Evolutionary conservation across 208 protist genomes (phyloP).

Genomic region (Entamoeba moshkovskii): DNA sequence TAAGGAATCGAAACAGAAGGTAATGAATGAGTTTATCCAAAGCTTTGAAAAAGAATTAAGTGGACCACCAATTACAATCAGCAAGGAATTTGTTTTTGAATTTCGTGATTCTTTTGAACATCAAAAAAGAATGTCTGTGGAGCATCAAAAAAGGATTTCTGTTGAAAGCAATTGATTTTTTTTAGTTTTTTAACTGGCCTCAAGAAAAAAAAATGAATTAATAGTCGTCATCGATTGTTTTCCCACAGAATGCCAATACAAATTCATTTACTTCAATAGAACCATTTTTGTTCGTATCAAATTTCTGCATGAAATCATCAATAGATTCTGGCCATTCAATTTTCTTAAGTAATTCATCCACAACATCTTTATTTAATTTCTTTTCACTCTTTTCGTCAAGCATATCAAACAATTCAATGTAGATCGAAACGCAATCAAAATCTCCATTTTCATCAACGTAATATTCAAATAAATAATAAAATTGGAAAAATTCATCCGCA

Average conservation of each 20-base stretch:
- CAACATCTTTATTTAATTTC: neutral
- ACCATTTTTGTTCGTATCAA: neutral
- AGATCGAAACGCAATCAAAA: neutral
- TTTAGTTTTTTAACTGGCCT: neutral
- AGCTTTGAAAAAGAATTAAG: too few relatives aligned
- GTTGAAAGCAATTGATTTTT: too few relatives aligned
- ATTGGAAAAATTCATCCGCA: neutral
- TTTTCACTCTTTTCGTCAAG: neutral
- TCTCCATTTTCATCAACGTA: neutral
- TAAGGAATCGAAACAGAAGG: too few relatives aligned
- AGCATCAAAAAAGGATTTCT: too few relatives aligned
- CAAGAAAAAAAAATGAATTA: neutral
- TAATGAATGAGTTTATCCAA: too few relatives aligned
- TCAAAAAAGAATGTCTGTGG: too few relatives aligned
- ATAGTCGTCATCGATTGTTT: neutral
- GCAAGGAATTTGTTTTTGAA: too few relatives aligned
- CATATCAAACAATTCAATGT: neutral
- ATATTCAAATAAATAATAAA: neutral
- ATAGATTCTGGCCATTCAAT: neutral
- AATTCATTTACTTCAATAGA: neutral
- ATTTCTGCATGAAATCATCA: neutral
- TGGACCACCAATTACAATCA: too few relatives aligned
- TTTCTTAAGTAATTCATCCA: neutral
- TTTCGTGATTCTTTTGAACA: too few relatives aligned
- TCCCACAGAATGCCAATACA: neutral